Evolutionary conservation across 768 basidiomycete species (phyloP).

Genomic region (Melanogaster broomeanus): DNA sequence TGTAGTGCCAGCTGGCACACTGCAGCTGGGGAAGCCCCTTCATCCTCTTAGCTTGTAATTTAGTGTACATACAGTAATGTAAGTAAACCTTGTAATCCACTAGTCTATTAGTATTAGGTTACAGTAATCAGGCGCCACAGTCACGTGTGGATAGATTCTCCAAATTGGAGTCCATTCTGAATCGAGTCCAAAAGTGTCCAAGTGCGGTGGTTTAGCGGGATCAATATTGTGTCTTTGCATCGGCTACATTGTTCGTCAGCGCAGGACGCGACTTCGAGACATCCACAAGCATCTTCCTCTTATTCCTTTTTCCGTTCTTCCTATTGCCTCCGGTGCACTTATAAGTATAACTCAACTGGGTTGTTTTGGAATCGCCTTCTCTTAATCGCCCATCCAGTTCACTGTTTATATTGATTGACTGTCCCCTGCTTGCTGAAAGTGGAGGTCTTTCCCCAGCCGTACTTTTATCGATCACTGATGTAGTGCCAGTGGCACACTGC

Average conservation of each 20-base stretch:
- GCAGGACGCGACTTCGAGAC: constrained; percentile 37
- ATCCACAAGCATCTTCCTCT: constrained; percentile 11
- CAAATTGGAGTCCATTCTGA: too few species aligned
- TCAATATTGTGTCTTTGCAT: background rate
- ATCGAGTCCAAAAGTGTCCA: constrained; percentile 36
- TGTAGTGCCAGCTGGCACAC: too few species aligned
- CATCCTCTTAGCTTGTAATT: background rate
- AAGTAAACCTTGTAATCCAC: background rate
- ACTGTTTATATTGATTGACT: background rate
- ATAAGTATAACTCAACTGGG: background rate
- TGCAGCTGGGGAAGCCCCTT: too few species aligned
- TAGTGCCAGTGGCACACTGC: too few species aligned
- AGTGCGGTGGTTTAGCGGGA: constrained; percentile 16
- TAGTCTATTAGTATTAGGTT: too few species aligned
- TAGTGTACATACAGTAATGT: too few species aligned
- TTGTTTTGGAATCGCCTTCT: constrained; percentile 1
- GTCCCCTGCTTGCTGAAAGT: background rate
- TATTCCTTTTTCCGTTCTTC: constrained; percentile 12
- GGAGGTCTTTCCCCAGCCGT: background rate
- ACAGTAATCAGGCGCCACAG: constrained; percentile 7
- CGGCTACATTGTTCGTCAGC: constrained; percentile 31
- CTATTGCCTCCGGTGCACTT: background rate
- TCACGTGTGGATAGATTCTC: constrained; percentile 30
- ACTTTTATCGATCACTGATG: too few species aligned
- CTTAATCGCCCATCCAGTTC: too few species aligned